phyloP scores from a whole-genome alignment of 2,329 filamentous ascomycete species.

The Hymenotorrendiella dingleyae region DNA sequence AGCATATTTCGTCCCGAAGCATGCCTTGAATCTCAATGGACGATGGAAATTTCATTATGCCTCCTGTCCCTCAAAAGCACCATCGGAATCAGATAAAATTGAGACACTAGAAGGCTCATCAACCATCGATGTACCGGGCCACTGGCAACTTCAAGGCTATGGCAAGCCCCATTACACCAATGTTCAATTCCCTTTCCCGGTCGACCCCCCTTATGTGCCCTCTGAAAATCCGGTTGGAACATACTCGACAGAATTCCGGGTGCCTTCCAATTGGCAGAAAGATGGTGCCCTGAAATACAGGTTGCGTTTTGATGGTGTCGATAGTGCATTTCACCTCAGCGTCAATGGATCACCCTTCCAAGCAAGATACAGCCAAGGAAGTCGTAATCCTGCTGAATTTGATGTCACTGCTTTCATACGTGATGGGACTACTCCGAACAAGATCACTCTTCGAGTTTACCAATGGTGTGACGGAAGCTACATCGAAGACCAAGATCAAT shows the following conservation, averaged over 20 bases:
- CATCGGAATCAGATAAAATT: constrained; percentile 26
- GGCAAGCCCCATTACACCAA: constrained; percentile 41
- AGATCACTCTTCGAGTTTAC: constrained; percentile 46
- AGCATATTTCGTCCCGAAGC: constrained; percentile 47
- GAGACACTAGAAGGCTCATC: constrained; percentile 9
- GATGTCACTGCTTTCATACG: constrained; percentile 42
- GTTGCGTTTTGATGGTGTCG: constrained; percentile 52
- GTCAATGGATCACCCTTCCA: constrained; percentile 42
- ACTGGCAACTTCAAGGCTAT: constrained; percentile 26
- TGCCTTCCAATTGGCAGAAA: constrained; percentile 36
- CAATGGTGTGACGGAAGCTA: constrained; percentile 53
- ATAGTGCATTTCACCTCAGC: constrained; percentile 51
- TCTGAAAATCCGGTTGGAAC: constrained; percentile 47
- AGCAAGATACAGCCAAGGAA: constrained; percentile 52
- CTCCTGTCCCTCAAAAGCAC: constrained; percentile 40
- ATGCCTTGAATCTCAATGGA: constrained; percentile 47
- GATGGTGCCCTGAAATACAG: constrained; percentile 34
- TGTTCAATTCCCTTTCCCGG: constrained; percentile 45
- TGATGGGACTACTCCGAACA: constrained; percentile 16
- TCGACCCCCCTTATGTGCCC: constrained; percentile 47
- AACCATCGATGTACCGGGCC: constrained; percentile 53
- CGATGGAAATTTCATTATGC: constrained; percentile 51
- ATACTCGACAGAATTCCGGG: constrained; percentile 42
- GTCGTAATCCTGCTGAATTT: constrained; percentile 51
- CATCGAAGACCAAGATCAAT: constrained; percentile 51